Evolutionary conservation across 78 protist genomes (phyloP).

Genomic region (Dictyostelium brefeldianum): DNA sequence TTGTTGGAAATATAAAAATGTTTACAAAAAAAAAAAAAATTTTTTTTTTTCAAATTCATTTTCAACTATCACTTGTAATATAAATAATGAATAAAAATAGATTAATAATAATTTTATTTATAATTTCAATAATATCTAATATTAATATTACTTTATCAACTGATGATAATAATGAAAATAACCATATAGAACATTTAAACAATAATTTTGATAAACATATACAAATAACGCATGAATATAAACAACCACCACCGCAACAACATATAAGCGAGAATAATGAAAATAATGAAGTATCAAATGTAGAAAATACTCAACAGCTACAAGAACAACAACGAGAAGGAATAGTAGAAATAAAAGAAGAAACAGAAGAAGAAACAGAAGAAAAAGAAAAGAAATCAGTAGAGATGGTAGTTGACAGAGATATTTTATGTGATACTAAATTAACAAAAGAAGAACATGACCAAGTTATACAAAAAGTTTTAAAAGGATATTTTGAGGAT

Average conservation of each 20-base stretch:
- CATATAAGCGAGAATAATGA: neutral
- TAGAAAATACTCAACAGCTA: neutral
- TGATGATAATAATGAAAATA: too few relatives aligned
- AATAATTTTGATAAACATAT: too few relatives aligned
- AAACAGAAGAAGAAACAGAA: neutral
- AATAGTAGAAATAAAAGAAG: neutral
- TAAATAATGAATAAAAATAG: too few relatives aligned
- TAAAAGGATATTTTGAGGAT: neutral
- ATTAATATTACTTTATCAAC: too few relatives aligned
- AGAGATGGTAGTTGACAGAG: neutral
- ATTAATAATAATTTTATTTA: too few relatives aligned
- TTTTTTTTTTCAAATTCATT: too few relatives aligned
- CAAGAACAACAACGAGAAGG: neutral
- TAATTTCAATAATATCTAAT: too few relatives aligned
- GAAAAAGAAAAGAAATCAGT: neutral
- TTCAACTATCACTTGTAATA: too few relatives aligned
- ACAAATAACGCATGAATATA: too few relatives aligned
- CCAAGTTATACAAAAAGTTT: neutral
- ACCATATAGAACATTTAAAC: too few relatives aligned
- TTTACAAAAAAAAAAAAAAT: too few relatives aligned
- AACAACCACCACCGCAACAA: neutral
- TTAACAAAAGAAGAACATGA: constrained; percentile 19
- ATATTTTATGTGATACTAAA: constrained; percentile 1
- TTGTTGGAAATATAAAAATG: too few relatives aligned
- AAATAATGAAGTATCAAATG: neutral